A percentile compares a stretch with the other conserved stretches of the same genome.
Conservation (phyloP, 768 basidiomycete genomes). For the Punctularia strigosozonata region DNA sequence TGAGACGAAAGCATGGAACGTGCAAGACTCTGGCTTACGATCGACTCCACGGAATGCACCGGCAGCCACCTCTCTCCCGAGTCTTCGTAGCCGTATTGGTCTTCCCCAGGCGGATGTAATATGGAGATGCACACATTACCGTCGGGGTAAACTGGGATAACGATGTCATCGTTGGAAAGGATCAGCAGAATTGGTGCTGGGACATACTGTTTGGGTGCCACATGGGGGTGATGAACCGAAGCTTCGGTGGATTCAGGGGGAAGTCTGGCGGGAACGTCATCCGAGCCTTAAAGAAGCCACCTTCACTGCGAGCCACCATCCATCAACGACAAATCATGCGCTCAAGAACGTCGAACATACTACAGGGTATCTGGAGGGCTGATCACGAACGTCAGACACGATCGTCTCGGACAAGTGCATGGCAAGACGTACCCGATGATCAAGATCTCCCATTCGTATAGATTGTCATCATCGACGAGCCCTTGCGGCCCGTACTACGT, state of each 20-base stretch:
- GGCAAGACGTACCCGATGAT: conserved; percentile 68
- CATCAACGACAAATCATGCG: conserved; percentile 7
- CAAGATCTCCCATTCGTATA: conserved; percentile 95
- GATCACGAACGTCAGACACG: conserved; percentile 8
- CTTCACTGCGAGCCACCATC: conserved; percentile 52
- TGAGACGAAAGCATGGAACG: conserved; percentile 3
- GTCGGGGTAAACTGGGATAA: conserved; percentile 70
- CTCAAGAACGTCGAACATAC: no score
- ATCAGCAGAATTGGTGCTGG: neutral
- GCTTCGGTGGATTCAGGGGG: conserved; percentile 86
- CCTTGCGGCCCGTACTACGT: conserved; percentile 35
- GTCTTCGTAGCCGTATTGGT: conserved; percentile 95
- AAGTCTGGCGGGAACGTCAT: conserved; percentile 85
- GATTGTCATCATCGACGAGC: conserved; percentile 87
- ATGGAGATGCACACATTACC: conserved; percentile 96
- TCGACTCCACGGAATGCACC: conserved; percentile 93
- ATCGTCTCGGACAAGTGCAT: neutral
- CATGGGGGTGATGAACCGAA: conserved; percentile 91
- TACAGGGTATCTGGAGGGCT: conserved; percentile 92
- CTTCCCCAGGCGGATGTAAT: conserved; percentile 89
- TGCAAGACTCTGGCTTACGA: conserved; percentile 38
- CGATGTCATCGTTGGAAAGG: conserved; percentile 2
- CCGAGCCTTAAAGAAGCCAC: conserved; percentile 89
- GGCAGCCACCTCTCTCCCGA: conserved; percentile 97
- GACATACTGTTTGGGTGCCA: conserved; percentile 94